Percentiles rank a stretch among this genome's conserved stretches.
phyloP scores from a whole-genome alignment of 345 rosid species.

The Eucalyptus sideroxylon region DNA sequence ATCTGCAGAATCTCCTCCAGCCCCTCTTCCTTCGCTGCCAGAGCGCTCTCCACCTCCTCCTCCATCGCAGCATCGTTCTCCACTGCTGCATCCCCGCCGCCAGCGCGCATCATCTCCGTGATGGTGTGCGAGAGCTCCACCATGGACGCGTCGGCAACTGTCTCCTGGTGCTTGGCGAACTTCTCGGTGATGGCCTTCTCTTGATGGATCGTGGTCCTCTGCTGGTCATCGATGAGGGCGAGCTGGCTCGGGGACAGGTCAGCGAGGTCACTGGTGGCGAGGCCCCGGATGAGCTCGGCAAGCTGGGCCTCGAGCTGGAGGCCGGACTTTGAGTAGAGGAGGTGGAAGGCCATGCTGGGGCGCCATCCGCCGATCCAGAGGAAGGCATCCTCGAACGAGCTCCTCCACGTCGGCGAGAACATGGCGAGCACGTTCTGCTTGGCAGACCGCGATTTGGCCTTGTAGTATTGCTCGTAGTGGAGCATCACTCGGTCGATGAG shows the following conservation, averaged over 20 bases:
- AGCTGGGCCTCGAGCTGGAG: constrained; percentile 20
- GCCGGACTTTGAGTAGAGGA: constrained; percentile 40
- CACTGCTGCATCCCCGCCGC: background rate
- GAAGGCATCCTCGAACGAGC: constrained; percentile 27
- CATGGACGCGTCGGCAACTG: constrained; percentile 27
- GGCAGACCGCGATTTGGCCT: constrained; percentile 14
- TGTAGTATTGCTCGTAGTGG: constrained; percentile 35
- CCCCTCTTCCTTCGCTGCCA: constrained; percentile 8
- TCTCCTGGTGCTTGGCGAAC: constrained; percentile 27
- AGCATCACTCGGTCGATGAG: constrained; percentile 9
- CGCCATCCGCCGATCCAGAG: constrained; percentile 54
- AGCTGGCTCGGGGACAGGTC: constrained; percentile 22
- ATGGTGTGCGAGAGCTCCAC: constrained; percentile 24
- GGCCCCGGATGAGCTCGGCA: constrained; percentile 9
- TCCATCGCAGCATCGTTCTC: background rate
- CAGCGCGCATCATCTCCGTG: background rate
- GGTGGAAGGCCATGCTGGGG: constrained; percentile 35
- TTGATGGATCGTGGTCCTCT: background rate
- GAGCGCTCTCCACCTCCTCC: constrained; percentile 1
- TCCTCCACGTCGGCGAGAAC: constrained; percentile 36
- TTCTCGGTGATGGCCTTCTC: constrained; percentile 26
- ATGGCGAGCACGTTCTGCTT: constrained; percentile 10
- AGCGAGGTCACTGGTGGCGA: constrained; percentile 18
- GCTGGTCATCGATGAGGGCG: constrained; percentile 14
- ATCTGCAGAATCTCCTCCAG: constrained; percentile 4